Evolutionary conservation across 2,329 filamentous ascomycete species (phyloP).

Genomic region (Pochonia chlamydosporia): DNA sequence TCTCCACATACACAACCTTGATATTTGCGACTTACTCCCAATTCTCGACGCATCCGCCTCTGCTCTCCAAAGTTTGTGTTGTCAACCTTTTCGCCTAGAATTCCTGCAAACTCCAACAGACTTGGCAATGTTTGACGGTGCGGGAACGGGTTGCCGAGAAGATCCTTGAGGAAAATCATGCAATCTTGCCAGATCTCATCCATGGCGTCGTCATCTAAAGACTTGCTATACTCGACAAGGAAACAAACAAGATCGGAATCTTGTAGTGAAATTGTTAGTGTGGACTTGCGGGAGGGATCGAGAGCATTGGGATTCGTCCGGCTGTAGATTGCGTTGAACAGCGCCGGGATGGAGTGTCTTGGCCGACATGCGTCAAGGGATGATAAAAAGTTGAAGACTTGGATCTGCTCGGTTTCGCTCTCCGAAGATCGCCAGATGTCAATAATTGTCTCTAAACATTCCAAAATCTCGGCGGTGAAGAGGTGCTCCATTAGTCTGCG

Average conservation of each 20-base stretch:
- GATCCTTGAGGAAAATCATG: conserved; percentile 80
- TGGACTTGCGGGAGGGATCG: conserved; percentile 76
- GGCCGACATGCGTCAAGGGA: conserved; percentile 87
- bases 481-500: conserved; percentile 85
- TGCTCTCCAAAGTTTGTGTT: conserved; percentile 98
- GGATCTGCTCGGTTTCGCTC: conserved; percentile 43
- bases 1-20: no score
- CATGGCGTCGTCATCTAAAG: conserved; percentile 92
- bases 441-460: conserved; percentile 87
- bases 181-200: conserved; percentile 98
- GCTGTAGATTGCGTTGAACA: conserved; percentile 95
- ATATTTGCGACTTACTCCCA: conserved; percentile 58
- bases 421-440: conserved; percentile 67
- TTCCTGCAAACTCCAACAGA: conserved; percentile 80
- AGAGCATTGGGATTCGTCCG: conserved; percentile 79
- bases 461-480: conserved; percentile 84
- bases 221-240: conserved; percentile 81
- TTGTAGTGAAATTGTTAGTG: conserved; percentile 75
- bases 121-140: conserved; percentile 85
- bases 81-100: conserved; percentile 90
- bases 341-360: conserved; percentile 83
- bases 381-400: conserved; percentile 81
- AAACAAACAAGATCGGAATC: conserved; percentile 85
- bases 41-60: conserved; percentile 80
- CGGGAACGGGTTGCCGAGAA: conserved; percentile 89